Evolutionary conservation across 768 basidiomycete genomes (phyloP), one percentile per base, ranked within the genome.

Genomic region (Nidularia sp.): DNA sequence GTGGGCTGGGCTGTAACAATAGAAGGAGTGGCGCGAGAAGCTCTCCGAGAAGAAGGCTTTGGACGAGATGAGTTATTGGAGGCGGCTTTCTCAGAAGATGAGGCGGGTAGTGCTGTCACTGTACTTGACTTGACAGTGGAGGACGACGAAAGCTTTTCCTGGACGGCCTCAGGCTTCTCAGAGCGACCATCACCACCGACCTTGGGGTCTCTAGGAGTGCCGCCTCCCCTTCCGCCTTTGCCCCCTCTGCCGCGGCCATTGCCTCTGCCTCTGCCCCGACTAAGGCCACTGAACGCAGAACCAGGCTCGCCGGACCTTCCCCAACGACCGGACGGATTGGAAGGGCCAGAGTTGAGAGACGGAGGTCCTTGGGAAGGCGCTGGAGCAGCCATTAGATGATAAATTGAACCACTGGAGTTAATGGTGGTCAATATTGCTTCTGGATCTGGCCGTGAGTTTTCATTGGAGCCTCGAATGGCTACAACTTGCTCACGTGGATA

Each of bases 361-460:
- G 50, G 54, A 58, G 34, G 56, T 39, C 52, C 53, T 58, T 53
- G 66, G 56, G 50, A 62, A 52, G 61, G 66, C 49, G 74, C 58
- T 54, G 76, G 64, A n/a, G 76, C 62, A 51, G 78, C 67, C 79
- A 82, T 83, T 55, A 41, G n/a, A n/a, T n/a, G n/a, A n/a, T n/a
- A n/a, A n/a, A n/a, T n/a, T n/a, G n/a, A n/a, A n/a, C n/a, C n/a
- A n/a, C n/a, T n/a, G n/a, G n/a, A n/a, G n/a, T n/a, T n/a, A n/a
- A n/a, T n/a, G n/a, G n/a, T n/a, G n/a, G n/a, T n/a, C n/a, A n/a
- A n/a, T n/a, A n/a, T n/a, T n/a, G n/a, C n/a, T n/a, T n/a, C n/a
- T n/a, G n/a, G n/a, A n/a, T n/a, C n/a, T n/a, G n/a, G n/a, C n/a
- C n/a, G n/a, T n/a, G n/a, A n/a, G n/a, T n/a, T n/a, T n/a, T n/a